These are phyloP conservation scores for Gilbertella persicaria DNA, from an alignment of 371 early-diverging fungal species.

Conservation along the genomic window DNA sequence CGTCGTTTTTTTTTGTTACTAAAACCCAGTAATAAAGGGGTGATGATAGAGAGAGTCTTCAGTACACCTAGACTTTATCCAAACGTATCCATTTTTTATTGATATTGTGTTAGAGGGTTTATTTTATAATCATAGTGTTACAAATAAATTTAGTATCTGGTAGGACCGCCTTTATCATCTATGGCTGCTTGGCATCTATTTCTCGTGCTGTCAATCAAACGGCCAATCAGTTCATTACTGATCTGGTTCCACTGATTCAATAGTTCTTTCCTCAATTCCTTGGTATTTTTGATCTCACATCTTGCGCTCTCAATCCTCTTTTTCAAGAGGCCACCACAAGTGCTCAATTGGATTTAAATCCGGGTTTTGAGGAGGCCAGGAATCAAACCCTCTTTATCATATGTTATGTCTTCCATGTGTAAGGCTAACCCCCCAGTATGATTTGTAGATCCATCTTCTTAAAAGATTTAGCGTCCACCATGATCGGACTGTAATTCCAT, in stretches of 20 bases:
- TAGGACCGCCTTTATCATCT: background rate
- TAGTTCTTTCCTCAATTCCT: too few species aligned
- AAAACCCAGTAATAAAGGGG: background rate
- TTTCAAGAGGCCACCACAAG: background rate
- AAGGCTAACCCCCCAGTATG: background rate
- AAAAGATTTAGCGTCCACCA: background rate
- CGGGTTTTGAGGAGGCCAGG: background rate
- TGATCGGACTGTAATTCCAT: background rate
- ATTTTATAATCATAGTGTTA: background rate
- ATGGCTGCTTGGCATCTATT: too few species aligned
- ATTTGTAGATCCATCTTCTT: background rate
- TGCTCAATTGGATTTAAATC: background rate
- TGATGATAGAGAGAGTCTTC: background rate
- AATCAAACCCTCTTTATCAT: background rate
- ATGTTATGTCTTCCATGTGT: background rate
- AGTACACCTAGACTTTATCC: background rate
- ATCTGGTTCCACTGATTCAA: too few species aligned
- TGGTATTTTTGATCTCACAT: background rate
- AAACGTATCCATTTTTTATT: background rate
- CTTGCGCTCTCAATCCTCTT: background rate
- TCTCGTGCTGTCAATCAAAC: too few species aligned
- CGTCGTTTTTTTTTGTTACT: background rate
- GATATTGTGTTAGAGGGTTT: background rate
- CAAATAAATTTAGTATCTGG: background rate
- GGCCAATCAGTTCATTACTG: too few species aligned